Evolutionary conservation across 2,329 filamentous ascomycete species (phyloP).

Genomic region (Massarina eburnea): DNA sequence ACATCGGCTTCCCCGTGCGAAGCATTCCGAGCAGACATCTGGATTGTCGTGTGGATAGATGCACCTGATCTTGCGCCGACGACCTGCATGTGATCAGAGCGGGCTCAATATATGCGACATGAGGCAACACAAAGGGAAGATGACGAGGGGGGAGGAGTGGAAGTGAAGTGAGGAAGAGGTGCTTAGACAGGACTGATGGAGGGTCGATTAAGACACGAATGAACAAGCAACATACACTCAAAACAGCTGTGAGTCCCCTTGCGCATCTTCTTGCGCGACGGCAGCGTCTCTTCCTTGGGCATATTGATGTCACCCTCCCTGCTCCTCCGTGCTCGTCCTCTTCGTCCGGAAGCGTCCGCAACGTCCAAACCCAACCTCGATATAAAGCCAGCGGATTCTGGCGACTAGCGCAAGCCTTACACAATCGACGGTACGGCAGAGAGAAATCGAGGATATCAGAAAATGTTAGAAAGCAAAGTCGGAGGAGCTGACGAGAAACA

Average conservation of each 20-base stretch:
- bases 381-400: not conserved
- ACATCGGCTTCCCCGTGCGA: constrained; percentile 48
- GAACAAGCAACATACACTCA: constrained; percentile 41
- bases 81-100: constrained; percentile 41
- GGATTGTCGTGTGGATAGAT: constrained; percentile 45
- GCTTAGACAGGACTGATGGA: constrained; percentile 1
- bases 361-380: not conserved
- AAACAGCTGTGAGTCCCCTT: constrained; percentile 50
- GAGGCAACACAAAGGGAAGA: not conserved
- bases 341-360: constrained; percentile 4
- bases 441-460: not conserved
- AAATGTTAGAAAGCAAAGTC: not conserved
- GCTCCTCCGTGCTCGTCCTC: constrained; percentile 1
- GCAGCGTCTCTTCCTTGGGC: constrained; percentile 40
- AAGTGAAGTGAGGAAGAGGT: constrained; percentile 1
- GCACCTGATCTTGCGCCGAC: constrained; percentile 54
- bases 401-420: not conserved
- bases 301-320: constrained; percentile 22
- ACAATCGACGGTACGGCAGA: not conserved
- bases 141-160: constrained; percentile 1
- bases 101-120: not conserved
- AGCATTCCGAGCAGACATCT: constrained; percentile 49
- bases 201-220: constrained; percentile 4
- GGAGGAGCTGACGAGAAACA: not conserved
- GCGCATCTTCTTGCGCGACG: constrained; percentile 46